Base-by-base conservation (phyloP, 306 rosid genomes). In the Dalbergia oliveri region DNA sequence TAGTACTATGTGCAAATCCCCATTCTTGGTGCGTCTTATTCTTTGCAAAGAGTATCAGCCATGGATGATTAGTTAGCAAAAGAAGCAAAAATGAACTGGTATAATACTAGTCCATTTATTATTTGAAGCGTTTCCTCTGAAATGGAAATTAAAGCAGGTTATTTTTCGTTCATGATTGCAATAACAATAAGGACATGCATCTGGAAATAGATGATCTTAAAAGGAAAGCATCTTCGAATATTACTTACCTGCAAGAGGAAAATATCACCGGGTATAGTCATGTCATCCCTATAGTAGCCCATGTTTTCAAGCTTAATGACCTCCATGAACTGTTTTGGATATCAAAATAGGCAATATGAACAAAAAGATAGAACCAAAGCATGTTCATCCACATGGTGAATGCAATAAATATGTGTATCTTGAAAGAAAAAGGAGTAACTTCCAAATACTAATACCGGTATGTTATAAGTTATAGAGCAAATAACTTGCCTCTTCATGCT, bases 191-290 rank as follows among this genome's bases (percentile, higher is more conserved):
- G 53, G 64, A 44, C 39, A 78, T 57, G 72, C 19, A 23, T 39
- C 57, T 33, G 44, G 50, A 78, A 73, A 66, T 47, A 68, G 47
- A 65, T 77, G 11, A 41, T 44, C 69, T 26, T 21, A 21, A 21
- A 21, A 21, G 23, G 23, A 21, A 57, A 62, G 68, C 13, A 56
- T 31, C 11, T 13, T 11, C 65, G 72, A 51, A 66, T 5, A 66
- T 11, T 5, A 82, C 98, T 89, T 85, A 93, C 99, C 93, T 95
- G 99, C 89, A 95, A 88, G 64, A 95, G 98, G 88, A 95, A 95
- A 76, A 95, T 80, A 83, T 95, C 99, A 35, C 89, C 90, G 45
- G 99, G 92, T 84, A 93, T 87, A 43, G 93, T 86, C 94, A 93
- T 93, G 71, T 91, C 99, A 2, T 95, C 99, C 49, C 94, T 88